Conservation (phyloP, 768 basidiomycete genomes). For the Agaricus sinodeliciosus region DNA sequence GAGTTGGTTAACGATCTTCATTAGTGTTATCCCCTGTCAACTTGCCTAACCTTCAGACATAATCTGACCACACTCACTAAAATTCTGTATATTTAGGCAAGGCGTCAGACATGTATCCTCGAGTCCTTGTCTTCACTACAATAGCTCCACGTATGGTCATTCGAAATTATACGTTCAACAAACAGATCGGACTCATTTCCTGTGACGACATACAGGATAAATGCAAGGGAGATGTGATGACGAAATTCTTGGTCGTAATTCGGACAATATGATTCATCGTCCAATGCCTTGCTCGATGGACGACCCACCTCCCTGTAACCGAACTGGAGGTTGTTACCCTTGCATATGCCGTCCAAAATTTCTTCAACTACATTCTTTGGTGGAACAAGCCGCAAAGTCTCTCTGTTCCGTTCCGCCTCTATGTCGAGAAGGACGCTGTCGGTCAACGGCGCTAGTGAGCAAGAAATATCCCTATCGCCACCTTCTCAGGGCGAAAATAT, state of each 20-base stretch:
- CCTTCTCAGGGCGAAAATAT: too few species aligned
- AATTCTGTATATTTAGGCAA: too few species aligned
- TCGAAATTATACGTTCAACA: too few species aligned
- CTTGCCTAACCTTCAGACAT: too few species aligned
- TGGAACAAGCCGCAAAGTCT: slow-evolving; percentile 7
- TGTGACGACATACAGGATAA: slow-evolving; percentile 16
- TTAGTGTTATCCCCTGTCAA: too few species aligned
- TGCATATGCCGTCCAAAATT: slow-evolving; percentile 1
- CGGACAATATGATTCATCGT: slow-evolving; percentile 19
- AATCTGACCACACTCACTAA: too few species aligned
- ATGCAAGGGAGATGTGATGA: slow-evolving; percentile 20
- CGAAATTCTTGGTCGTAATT: slow-evolving; percentile 17
- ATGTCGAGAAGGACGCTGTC: not conserved
- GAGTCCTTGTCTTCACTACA: too few species aligned
- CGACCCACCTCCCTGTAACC: not conserved
- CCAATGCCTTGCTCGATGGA: slow-evolving; percentile 8
- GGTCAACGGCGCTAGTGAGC: not conserved
- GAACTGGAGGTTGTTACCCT: slow-evolving; percentile 9
- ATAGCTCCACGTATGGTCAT: too few species aligned
- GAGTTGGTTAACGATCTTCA: too few species aligned
- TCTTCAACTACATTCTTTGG: slow-evolving; percentile 6
- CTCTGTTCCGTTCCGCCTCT: not conserved
- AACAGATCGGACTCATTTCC: not conserved
- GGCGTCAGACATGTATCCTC: too few species aligned
- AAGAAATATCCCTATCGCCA: not conserved